Base-by-base conservation (phyloP, 2,329 filamentous ascomycete genomes). In the Pseudopithomyces maydicus region DNA sequence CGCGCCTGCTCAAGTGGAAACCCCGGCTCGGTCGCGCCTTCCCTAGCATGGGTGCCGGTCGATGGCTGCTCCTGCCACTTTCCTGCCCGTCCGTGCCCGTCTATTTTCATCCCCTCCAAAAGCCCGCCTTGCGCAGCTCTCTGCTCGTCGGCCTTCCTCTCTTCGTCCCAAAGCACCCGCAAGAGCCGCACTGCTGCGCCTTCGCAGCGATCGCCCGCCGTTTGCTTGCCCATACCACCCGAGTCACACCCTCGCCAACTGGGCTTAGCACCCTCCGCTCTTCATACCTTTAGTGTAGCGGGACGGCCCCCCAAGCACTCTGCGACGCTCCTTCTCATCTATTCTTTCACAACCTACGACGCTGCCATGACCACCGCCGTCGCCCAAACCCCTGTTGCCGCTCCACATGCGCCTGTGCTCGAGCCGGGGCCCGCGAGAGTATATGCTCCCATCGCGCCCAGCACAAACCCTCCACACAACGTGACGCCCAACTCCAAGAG, bases 351-450 rank as follows among this genome's bases (percentile, higher is more conserved):
- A 35, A 59, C 69, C 57, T 65, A 60, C 63, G 51, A 63, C 66
- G 64, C 62, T 66, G 71, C 67, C 70, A 81, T 81, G 79, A 79
- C 78, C 57, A 79, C 79, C 66, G 77, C 77, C 60, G 72, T 81
- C 71, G 79, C 78, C 61, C 74, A 75, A 52, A 71, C 78, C 66
- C 74, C 69, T 64, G 69, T 71, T 72, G 60, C 74, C 67, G 66
- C 75, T 64, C 71, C 75, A 64, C 73, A 74, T 67, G 67, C 70
- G 55, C 73, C 76, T 59, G 71, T 73, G 46, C 65, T 72, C 59
- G 71, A 70, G 42, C 70, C 73, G 51, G 68, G 72, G 59, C 76
- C 75, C 6, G 70, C 76, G 59, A 77, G 76, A 63, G 73, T 74
- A 68, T 81, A 78, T 73, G 71, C 77, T 60, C 65, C 77, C 70